Base-by-base conservation (phyloP, 768 basidiomycete genomes). In the Termitomyces sp. region DNA sequence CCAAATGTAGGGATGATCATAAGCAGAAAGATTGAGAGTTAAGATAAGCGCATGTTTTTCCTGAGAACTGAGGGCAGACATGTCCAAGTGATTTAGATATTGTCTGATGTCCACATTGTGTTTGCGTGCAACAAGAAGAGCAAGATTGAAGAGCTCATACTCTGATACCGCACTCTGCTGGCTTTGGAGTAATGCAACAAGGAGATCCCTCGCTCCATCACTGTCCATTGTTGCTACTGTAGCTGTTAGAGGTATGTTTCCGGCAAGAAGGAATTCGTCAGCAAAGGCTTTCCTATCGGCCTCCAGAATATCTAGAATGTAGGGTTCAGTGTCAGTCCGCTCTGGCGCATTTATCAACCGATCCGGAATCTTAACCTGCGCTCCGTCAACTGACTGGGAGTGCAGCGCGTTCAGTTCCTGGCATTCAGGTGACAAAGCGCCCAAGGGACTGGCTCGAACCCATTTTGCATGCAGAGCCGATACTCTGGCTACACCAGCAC, bases 321-420 rank as follows among this genome's bases (percentile, higher is more conserved):
- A 86, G 36, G 54, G 61, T 20, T 60, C 63, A 2, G 73, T 70
- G 5, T 72, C 72, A 1, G 67, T 63, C 4, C 75, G 73, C 28
- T 75, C 72, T 1, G 84, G 84, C 2, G 83, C 81, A 16, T 69
- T 79, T n/a, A 69, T 66, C 24, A 87, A 69, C 47, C 80, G 73
- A 39, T 81, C 84, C 0, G 81, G 86, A 52, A 83, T 85, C 65
- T 73, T 82, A 51, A 87, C 78, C 12, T 75, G 74, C 0, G 81
- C 86, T 0, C 86, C 86, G 61, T 88, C 86, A 1, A 87, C 86
- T 2, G 81, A 83, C 54, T 85, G 83, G 3, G 86, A 88, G 62
- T 88, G 85, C 9, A 88, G 69, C 0, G 85, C 86, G 58, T 87
- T 88, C 26, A 88, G 73, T 63, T 88, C 86, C 62, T 87, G 86